phyloP scores from a whole-genome alignment of 768 basidiomycete species.

The Cubamyces lactineus region DNA sequence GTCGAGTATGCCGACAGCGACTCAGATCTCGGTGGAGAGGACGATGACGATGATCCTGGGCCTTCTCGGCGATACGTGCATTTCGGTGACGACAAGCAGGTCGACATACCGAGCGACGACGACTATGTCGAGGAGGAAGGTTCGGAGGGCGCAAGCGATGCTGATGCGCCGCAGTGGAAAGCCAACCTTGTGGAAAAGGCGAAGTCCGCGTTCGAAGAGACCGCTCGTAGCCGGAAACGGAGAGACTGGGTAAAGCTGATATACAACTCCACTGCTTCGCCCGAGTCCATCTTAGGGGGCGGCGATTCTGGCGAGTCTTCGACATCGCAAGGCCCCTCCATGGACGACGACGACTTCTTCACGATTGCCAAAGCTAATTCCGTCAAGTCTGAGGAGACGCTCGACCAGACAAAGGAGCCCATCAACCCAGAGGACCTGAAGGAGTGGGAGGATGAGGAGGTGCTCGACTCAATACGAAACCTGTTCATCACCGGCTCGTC shows the following conservation, averaged over 20 bases:
- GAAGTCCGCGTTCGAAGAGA: slow-evolving; percentile 46
- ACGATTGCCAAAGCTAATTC: slow-evolving; percentile 47
- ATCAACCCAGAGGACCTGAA: slow-evolving; percentile 54
- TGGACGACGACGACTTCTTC: slow-evolving; percentile 78
- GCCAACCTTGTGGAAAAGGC: slow-evolving; percentile 57
- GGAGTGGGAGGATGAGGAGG: slow-evolving; percentile 83
- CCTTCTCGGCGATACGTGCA: slow-evolving; percentile 37
- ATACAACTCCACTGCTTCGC: slow-evolving; percentile 68
- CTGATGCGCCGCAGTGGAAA: slow-evolving; percentile 76
- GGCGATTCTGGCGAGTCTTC: slow-evolving; percentile 2
- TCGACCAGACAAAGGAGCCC: slow-evolving; percentile 73
- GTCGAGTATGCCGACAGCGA: slow-evolving; percentile 79
- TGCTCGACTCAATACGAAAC: slow-evolving; percentile 83
- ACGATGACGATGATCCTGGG: slow-evolving; percentile 31
- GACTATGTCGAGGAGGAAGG: slow-evolving; percentile 44
- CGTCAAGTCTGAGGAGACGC: slow-evolving; percentile 47
- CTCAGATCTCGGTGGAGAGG: slow-evolving; percentile 65
- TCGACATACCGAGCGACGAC: slow-evolving; percentile 51
- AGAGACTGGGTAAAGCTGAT: slow-evolving; percentile 87
- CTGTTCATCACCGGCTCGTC: slow-evolving; percentile 86
- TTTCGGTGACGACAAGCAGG: slow-evolving; percentile 54
- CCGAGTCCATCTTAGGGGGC: slow-evolving; percentile 60
- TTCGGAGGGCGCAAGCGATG: slow-evolving; percentile 33
- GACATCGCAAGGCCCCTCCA: slow-evolving; percentile 34
- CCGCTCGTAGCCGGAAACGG: slow-evolving; percentile 42